Evolutionary conservation across 495 filamentous ascomycete species (phyloP), one percentile per base, ranked within the genome.

Genomic region (Lasiosphaeris hirsuta): DNA sequence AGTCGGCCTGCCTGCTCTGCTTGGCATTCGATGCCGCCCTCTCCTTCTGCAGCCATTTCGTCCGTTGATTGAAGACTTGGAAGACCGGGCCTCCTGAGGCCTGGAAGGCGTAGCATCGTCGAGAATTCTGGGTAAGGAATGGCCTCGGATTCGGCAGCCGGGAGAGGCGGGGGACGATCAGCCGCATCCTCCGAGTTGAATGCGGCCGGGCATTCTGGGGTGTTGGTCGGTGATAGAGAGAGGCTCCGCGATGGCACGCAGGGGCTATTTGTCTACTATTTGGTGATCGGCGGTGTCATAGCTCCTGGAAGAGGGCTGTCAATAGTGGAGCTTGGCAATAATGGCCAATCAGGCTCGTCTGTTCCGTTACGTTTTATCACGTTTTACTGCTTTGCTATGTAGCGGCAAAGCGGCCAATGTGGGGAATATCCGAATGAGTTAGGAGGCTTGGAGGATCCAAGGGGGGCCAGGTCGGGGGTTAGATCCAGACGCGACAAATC

Each of bases 1-100:
- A 97, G 71, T 97, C 95, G 37, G 88, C 86, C 58, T 86, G 82
- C 8, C 92, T 80, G 66, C 91, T 92, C 43, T 73, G 67, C 60
- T 90, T 83, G 36, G 82, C 78, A 69, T 96, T 77, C 35, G 70
- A 65, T 6, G 89, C 92, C 8, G 92, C 86, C 19, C 94, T 85
- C 70, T 97, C 90, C 65, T 89, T 91, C 67, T 99, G 95, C 18
- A 94, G 75, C 70, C 87, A 89, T 78, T 99, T 99, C 14, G 84
- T 82, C 48, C 82, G 81, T 45, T 85, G 82, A 72, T 94, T 92
- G 86, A 99, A 99, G 72, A 99, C 88, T 64, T 97, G 84, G 54
- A 92, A 80, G 51, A 84, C 79, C 38, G 92, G 88, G 15, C 83
- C 82, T 43, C 89, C 88, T 6, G 90, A 79, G 30, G 86, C 79